These are phyloP conservation scores for Hypoxylon fuscum DNA, from an alignment of 495 filamentous ascomycete genomes.

Conservation along the genomic window DNA sequence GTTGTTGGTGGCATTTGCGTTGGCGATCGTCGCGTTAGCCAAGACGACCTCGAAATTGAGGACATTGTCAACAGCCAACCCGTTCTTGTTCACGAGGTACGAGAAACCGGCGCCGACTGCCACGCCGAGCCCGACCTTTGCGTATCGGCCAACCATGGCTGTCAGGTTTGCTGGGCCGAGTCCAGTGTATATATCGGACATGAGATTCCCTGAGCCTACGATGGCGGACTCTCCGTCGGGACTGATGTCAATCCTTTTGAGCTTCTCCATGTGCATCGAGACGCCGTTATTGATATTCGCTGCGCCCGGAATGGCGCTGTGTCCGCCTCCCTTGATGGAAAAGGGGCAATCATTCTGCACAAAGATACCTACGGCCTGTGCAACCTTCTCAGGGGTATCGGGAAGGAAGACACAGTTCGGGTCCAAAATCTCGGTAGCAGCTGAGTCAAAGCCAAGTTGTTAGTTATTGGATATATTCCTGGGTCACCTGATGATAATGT, in stretches of 20 bases:
- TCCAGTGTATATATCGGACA: slow-evolving; percentile 53
- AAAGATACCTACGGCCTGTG: not conserved
- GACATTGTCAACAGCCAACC: slow-evolving; percentile 60
- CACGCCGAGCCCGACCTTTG: not conserved
- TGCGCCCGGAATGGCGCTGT: slow-evolving; percentile 51
- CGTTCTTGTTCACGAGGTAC: slow-evolving; percentile 29
- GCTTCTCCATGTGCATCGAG: slow-evolving; percentile 53
- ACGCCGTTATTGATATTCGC: slow-evolving; percentile 58
- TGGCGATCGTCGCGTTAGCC: slow-evolving; percentile 44
- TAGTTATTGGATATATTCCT: not conserved
- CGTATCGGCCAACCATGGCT: slow-evolving; percentile 51
- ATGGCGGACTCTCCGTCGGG: slow-evolving; percentile 47
- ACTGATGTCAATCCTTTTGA: slow-evolving; percentile 50
- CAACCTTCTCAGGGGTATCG: slow-evolving; percentile 2
- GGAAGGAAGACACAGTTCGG: not conserved
- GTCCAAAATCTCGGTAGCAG: not conserved
- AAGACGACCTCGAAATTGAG: slow-evolving; percentile 59
- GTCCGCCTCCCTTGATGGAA: slow-evolving; percentile 54
- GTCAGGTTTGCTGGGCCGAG: slow-evolving; percentile 51
- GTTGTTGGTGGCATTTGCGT: slow-evolving; percentile 42
- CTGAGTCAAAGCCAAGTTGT: not conserved
- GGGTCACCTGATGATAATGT: not conserved
- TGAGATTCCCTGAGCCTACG: slow-evolving; percentile 53
- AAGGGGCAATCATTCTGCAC: slow-evolving; percentile 28
- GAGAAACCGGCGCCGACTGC: not conserved